These are phyloP conservation scores for Fusarium musae DNA, from an alignment of 2,329 filamentous ascomycete species.

Conservation along the genomic window DNA sequence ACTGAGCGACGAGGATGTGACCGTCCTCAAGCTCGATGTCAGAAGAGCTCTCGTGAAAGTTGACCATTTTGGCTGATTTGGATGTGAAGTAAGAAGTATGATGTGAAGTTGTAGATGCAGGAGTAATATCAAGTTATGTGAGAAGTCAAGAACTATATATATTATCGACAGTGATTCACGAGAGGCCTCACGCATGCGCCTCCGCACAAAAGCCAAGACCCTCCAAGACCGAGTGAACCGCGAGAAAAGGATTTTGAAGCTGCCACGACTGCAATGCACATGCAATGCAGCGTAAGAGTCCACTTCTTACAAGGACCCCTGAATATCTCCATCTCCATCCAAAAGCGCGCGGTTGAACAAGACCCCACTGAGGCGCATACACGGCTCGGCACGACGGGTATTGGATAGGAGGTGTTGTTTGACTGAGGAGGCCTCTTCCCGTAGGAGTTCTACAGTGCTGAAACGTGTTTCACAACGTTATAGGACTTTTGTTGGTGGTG, in stretches of 20 bases:
- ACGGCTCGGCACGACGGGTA: constrained; percentile 12
- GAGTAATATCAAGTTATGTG: neutral
- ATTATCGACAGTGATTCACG: neutral
- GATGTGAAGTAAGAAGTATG: neutral
- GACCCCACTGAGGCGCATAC: constrained; percentile 17
- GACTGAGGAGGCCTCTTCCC: neutral
- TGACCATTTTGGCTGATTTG: constrained; percentile 33
- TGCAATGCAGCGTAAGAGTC: constrained; percentile 1
- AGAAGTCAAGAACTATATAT: constrained; percentile 6
- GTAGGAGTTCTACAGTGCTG: fast-evolving
- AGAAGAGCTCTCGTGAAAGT: constrained; percentile 61
- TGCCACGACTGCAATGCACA: constrained; percentile 38
- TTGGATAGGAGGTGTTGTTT: neutral
- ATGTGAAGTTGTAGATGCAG: neutral
- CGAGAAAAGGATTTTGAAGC: constrained; percentile 12
- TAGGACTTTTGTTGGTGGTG: neutral
- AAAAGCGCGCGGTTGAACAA: neutral
- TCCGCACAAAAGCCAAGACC: constrained; percentile 18
- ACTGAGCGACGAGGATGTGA: constrained; percentile 59
- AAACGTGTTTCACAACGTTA: neutral
- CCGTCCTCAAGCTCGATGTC: constrained; percentile 61
- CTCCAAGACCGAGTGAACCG: constrained; percentile 36
- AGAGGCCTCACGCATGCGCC: constrained; percentile 32
- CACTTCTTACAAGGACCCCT: constrained; percentile 13
- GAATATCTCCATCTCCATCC: neutral